Conservation (phyloP, 148 eudicot genomes). For the Cornus suecica region DNA sequence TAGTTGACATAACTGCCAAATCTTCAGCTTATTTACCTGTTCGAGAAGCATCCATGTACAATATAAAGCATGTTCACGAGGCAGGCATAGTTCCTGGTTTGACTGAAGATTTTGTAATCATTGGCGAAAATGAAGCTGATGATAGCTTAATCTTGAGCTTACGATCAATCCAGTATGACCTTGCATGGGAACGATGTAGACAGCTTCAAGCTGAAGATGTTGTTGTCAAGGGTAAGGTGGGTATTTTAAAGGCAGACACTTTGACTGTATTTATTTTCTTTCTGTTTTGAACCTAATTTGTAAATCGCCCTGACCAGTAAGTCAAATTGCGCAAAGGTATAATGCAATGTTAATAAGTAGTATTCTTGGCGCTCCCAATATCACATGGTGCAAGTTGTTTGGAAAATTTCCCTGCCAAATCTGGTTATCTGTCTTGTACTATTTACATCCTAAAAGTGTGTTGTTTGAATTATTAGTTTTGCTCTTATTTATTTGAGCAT, state of each 20-base stretch:
- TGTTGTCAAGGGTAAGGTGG: conserved; percentile 81
- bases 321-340: background rate
- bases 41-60: conserved; percentile 70
- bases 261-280: background rate
- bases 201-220: conserved; percentile 96
- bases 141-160: conserved; percentile 84
- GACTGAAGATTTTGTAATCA: conserved; percentile 67
- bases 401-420: background rate
- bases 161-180: conserved; percentile 62
- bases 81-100: conserved; percentile 85
- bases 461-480: background rate
- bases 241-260: conserved; percentile 7
- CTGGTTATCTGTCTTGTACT: background rate
- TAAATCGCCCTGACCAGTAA: background rate
- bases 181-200: conserved; percentile 97
- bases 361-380: background rate
- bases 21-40: conserved; percentile 89
- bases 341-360: background rate
- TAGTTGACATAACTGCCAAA: conserved; percentile 82
- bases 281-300: background rate
- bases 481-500: conserved; percentile 8
- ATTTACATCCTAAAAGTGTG: background rate
- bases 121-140: conserved; percentile 77
- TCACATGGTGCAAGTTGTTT: background rate
- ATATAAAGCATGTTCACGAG: conserved; percentile 63